Conservation (phyloP, 2,329 filamentous ascomycete species). For the Cladophialophora psammophila region DNA sequence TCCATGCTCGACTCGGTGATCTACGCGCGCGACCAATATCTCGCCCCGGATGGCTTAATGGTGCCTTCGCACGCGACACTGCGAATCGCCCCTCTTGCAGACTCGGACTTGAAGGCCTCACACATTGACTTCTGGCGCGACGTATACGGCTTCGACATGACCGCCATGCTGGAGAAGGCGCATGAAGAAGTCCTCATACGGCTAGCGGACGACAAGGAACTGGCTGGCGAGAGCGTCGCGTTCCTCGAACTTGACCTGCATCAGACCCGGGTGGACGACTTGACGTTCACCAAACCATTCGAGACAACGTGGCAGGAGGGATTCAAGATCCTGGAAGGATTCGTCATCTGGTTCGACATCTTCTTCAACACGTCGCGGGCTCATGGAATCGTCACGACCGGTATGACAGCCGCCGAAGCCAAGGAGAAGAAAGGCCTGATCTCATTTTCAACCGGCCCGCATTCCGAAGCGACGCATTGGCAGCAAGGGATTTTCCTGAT, state of each 20-base stretch:
- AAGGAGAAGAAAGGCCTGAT: slow-evolving; percentile 67
- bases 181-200: slow-evolving; percentile 83
- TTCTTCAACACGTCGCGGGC: slow-evolving; percentile 76
- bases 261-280: slow-evolving; percentile 72
- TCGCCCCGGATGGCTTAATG: slow-evolving; percentile 80
- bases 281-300: slow-evolving; percentile 77
- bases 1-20: slow-evolving; percentile 95
- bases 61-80: slow-evolving; percentile 86
- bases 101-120: slow-evolving; percentile 78
- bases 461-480: slow-evolving; percentile 84
- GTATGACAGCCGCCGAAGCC: slow-evolving; percentile 70
- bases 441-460: slow-evolving; percentile 88
- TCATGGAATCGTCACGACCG: slow-evolving; percentile 56
- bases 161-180: slow-evolving; percentile 77
- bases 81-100: slow-evolving; percentile 79
- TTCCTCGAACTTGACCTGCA: slow-evolving; percentile 82
- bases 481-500: slow-evolving; percentile 80
- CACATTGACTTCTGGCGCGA: slow-evolving; percentile 86
- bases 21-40: slow-evolving; percentile 84
- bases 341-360: slow-evolving; percentile 91
- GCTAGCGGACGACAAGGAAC: slow-evolving; percentile 68
- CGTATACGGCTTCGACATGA: slow-evolving; percentile 95
- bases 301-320: slow-evolving; percentile 56
- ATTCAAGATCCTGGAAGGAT: slow-evolving; percentile 72
- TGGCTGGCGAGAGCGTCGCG: slow-evolving; percentile 63